phyloP scores from a whole-genome alignment of 1,139 yeast genomes.

The Nematodospora anomalae region DNA sequence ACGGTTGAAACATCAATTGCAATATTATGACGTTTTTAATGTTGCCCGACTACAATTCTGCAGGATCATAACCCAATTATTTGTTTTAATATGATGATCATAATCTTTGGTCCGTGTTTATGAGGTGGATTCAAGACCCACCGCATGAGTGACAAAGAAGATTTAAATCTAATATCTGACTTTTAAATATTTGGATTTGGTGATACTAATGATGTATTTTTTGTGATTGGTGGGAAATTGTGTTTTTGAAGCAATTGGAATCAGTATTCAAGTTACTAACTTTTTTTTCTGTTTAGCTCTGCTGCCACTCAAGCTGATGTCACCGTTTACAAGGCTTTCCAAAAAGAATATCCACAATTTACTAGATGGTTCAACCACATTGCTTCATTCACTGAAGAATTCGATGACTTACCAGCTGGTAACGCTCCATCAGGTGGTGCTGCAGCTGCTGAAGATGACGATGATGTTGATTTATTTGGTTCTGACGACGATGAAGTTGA shows the following conservation, averaged over 20 bases:
- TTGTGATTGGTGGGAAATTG: constrained; percentile 1
- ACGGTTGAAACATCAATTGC: neutral
- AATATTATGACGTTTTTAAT: neutral
- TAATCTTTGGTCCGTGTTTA: constrained; percentile 92
- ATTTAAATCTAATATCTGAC: constrained; percentile 48
- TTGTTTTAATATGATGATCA: constrained; percentile 56
- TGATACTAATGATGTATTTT: neutral
- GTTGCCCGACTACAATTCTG: neutral
- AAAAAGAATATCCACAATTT: constrained; percentile 87
- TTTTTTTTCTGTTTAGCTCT: constrained; percentile 45
- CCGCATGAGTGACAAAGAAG: constrained; percentile 81
- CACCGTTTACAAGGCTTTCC: constrained; percentile 92
- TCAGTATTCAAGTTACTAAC: constrained; percentile 12
- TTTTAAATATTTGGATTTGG: constrained; percentile 3
- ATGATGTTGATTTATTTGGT: constrained; percentile 92
- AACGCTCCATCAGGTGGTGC: constrained; percentile 57
- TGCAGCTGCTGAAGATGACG: constrained; percentile 79
- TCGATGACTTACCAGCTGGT: constrained; percentile 81
- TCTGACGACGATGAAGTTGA: constrained; percentile 93
- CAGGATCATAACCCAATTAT: neutral
- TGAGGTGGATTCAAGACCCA: constrained; percentile 94
- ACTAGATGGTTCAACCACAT: constrained; percentile 99
- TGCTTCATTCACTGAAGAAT: constrained; percentile 87
- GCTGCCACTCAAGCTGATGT: constrained; percentile 96
- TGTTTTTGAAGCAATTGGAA: neutral